phyloP scores from a whole-genome alignment of 169 alveolate genomes.

The Neospora caninum region DNA sequence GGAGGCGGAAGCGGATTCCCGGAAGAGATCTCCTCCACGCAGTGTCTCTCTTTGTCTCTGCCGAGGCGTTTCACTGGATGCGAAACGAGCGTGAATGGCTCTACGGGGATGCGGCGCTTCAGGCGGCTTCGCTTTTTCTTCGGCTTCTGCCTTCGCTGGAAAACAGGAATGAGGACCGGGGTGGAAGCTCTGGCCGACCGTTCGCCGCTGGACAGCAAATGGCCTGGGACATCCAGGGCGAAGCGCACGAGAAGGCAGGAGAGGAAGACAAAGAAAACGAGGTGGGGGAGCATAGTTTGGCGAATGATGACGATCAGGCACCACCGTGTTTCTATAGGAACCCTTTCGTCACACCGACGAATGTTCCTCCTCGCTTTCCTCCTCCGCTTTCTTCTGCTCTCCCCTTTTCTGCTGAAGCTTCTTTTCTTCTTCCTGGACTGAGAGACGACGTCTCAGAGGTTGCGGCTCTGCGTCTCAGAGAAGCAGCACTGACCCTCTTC shows the following conservation, averaged over 20 bases:
- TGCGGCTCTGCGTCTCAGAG: constrained; percentile 6
- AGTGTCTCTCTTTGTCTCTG: constrained; percentile 1
- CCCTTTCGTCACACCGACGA: not conserved
- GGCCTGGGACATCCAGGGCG: not conserved
- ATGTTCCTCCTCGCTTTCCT: not conserved
- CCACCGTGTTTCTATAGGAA: not conserved
- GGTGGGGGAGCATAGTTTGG: not conserved
- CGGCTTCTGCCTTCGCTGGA: not conserved
- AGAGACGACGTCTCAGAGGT: not conserved
- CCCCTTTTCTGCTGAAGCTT: not conserved
- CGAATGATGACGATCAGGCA: not conserved
- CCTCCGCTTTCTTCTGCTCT: not conserved
- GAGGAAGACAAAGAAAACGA: not conserved
- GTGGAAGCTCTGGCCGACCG: not conserved
- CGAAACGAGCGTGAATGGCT: not conserved
- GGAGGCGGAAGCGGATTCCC: not conserved
- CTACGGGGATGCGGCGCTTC: not conserved
- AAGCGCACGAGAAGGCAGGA: not conserved
- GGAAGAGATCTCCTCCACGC: constrained; percentile 22
- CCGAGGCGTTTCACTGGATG: constrained; percentile 10
- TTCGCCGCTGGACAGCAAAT: not conserved
- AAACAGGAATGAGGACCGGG: not conserved
- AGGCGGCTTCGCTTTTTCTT: not conserved
- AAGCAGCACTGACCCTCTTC: not conserved
- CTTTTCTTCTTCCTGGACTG: not conserved